Conservation (phyloP, 2,329 filamentous ascomycete genomes). For the Zalaria obscura region DNA sequence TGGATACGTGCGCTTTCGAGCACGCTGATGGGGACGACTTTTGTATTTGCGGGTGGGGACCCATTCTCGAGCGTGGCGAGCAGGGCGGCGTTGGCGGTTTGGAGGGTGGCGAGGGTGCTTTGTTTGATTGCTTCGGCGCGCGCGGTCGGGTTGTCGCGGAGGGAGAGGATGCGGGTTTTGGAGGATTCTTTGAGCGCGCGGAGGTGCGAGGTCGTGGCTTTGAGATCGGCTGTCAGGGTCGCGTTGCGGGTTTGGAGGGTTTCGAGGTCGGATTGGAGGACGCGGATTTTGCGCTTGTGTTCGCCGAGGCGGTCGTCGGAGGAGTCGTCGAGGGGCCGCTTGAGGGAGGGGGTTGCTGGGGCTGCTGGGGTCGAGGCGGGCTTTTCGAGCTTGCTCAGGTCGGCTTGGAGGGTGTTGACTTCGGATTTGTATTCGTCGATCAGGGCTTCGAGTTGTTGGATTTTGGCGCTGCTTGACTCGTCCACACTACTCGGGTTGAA, state of each 20-base stretch:
- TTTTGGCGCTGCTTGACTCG: slow-evolving; percentile 55
- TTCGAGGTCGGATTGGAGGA: slow-evolving; percentile 64
- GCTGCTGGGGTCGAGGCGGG: slow-evolving; percentile 32
- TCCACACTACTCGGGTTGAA: slow-evolving; percentile 72
- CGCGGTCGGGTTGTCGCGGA: slow-evolving; percentile 85
- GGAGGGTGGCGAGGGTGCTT: slow-evolving; percentile 60
- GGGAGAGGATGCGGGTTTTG: slow-evolving; percentile 68
- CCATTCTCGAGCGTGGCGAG: slow-evolving; percentile 52
- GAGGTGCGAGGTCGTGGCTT: slow-evolving; percentile 60
- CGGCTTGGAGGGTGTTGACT: slow-evolving; percentile 56
- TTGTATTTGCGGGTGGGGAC: slow-evolving; percentile 25
- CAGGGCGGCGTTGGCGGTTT: slow-evolving; percentile 72
- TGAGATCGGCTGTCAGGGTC: slow-evolving; percentile 61
- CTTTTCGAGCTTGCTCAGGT: slow-evolving; percentile 53
- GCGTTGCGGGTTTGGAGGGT: slow-evolving; percentile 55
- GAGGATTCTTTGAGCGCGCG: slow-evolving; percentile 50
- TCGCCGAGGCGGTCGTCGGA: slow-evolving; percentile 64
- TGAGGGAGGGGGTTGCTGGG: slow-evolving; percentile 39
- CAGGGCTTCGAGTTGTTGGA: slow-evolving; percentile 71
- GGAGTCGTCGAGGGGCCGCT: slow-evolving; percentile 33
- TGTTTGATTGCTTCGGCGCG: slow-evolving; percentile 75
- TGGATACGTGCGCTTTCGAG: slow-evolving; percentile 64
- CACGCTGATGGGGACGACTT: slow-evolving; percentile 61
- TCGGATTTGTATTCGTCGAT: slow-evolving; percentile 78
- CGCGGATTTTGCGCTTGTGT: slow-evolving; percentile 74